Percentiles rank a stretch among this genome's conserved stretches.
Conservation (phyloP, 2,329 filamentous ascomycete species). For the Paraphaeosphaeria minitans region DNA sequence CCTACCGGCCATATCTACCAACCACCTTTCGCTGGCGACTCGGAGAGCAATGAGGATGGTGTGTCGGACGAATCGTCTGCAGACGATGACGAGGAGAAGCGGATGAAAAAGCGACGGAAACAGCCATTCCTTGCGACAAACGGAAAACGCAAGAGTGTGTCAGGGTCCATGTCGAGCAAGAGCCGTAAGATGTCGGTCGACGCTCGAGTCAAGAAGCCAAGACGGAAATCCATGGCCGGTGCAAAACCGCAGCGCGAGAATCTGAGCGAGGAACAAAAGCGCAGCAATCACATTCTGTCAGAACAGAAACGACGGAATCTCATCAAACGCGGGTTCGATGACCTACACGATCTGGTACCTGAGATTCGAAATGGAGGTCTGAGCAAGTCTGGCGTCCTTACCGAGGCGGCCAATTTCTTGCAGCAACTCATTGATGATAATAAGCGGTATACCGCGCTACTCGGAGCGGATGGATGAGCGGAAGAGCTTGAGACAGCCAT, state of each 20-base stretch:
- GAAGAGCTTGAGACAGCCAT: not conserved
- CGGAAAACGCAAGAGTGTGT: conserved; percentile 29
- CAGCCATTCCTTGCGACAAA: conserved; percentile 11
- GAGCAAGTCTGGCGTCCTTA: conserved; percentile 81
- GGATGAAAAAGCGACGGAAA: conserved; percentile 35
- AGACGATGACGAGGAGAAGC: conserved; percentile 27
- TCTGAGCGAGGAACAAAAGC: conserved; percentile 77
- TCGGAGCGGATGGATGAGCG: conserved; percentile 1
- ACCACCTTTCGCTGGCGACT: conserved; percentile 7
- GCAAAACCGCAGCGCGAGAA: conserved; percentile 56
- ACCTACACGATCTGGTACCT: conserved; percentile 77
- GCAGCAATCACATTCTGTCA: conserved; percentile 84
- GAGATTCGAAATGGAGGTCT: conserved; percentile 74
- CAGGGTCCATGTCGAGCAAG: conserved; percentile 24
- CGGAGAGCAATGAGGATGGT: conserved; percentile 27
- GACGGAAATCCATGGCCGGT: conserved; percentile 28
- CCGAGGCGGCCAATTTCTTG: conserved; percentile 78
- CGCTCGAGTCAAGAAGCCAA: conserved; percentile 33
- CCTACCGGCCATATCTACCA: conserved; percentile 15
- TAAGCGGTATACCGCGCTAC: conserved; percentile 12
- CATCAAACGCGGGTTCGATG: conserved; percentile 82
- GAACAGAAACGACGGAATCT: conserved; percentile 85
- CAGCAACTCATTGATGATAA: conserved; percentile 75
- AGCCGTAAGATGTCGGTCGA: conserved; percentile 26
- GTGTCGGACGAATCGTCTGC: conserved; percentile 30